Conservation (phyloP, 139 green algal genomes). For the Pleodorina starrii region DNA sequence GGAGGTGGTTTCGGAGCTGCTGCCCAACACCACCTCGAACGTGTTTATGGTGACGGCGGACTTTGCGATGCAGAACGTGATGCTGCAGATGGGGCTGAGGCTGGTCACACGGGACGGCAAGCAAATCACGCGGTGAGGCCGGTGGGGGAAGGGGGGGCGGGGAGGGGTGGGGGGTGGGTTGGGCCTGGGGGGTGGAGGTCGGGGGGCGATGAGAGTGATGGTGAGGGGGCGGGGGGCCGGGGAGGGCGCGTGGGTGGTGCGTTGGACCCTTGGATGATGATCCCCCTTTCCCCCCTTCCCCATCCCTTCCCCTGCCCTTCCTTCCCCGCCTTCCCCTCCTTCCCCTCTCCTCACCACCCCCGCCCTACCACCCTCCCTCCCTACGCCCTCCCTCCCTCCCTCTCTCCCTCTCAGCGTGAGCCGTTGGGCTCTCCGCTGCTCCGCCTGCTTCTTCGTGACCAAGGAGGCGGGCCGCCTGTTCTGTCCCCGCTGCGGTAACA, state of each 20-base stretch:
- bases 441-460: conserved; percentile 84
- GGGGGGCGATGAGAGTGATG: no score
- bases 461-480: conserved; percentile 87
- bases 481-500: conserved; percentile 95
- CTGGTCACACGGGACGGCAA: conserved; percentile 85
- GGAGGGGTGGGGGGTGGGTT: no score
- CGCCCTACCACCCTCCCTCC: background rate
- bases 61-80: conserved; percentile 98
- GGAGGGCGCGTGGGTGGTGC: no score
- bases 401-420: conserved; percentile 47
- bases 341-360: no score
- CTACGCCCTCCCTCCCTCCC: no score
- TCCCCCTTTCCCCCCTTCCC: no score
- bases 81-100: conserved; percentile 93
- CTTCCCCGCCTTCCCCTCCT: no score
- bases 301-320: background rate
- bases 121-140: conserved; percentile 72
- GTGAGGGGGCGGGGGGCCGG: no score
- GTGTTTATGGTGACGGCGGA: conserved; percentile 90
- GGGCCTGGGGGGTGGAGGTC: no score
- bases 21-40: conserved; percentile 44
- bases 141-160: background rate
- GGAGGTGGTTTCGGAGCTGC: background rate
- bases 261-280: no score
- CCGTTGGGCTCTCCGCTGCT: conserved; percentile 89